phyloP scores from a whole-genome alignment of 352 stramenopile genomes.

The Phytophthora brassicae region DNA sequence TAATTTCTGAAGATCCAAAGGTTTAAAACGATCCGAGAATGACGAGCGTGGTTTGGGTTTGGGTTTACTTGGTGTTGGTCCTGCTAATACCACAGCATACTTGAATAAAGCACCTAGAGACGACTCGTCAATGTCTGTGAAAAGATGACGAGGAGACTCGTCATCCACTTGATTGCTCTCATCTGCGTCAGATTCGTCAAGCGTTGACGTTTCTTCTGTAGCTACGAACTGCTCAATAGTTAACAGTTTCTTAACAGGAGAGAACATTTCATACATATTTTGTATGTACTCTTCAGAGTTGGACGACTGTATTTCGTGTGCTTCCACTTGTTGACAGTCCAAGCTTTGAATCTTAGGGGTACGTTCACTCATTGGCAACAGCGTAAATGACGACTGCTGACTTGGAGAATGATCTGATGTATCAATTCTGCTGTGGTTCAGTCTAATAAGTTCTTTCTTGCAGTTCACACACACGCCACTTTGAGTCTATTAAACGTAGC shows the following conservation, averaged over 20 bases:
- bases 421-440: slow-evolving; percentile 10
- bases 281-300: background rate
- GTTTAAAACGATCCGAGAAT: slow-evolving; percentile 43
- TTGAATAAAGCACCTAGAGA: slow-evolving; percentile 68
- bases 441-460: slow-evolving; percentile 13
- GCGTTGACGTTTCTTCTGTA: background rate
- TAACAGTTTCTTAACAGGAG: background rate
- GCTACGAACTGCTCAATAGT: background rate
- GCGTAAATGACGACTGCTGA: background rate
- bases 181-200: slow-evolving; percentile 12
- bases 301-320: background rate
- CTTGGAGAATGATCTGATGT: background rate
- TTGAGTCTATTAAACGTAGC: slow-evolving; percentile 6
- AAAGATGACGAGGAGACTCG: slow-evolving; percentile 22
- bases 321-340: slow-evolving; percentile 9
- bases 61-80: slow-evolving; percentile 36
- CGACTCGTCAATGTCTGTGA: slow-evolving; percentile 43
- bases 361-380: slow-evolving; percentile 5
- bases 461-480: slow-evolving; percentile 25
- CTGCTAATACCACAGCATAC: slow-evolving; percentile 66
- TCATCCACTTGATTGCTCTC: slow-evolving; percentile 40
- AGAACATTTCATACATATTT: background rate
- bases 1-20: slow-evolving; percentile 43
- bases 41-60: slow-evolving; percentile 34
- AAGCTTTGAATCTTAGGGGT: slow-evolving; percentile 16